phyloP scores from a whole-genome alignment of 176 grass and related monocot species.

The Thinopyrum elongatum region DNA sequence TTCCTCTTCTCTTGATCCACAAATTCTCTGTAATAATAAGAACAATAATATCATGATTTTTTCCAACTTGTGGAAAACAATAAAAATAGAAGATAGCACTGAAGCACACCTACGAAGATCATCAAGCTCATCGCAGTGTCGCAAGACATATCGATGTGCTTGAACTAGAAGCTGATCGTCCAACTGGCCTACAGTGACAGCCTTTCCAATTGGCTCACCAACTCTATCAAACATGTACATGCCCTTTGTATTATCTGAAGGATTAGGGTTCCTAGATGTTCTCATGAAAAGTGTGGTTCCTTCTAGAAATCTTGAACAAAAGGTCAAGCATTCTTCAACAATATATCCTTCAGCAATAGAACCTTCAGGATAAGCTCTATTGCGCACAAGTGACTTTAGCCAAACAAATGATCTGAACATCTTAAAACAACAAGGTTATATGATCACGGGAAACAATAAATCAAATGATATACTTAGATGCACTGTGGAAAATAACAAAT shows the following conservation, averaged over 20 bases:
- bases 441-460: too few relatives aligned
- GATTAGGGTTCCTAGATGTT: not conserved
- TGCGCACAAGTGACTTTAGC: slow-evolving; percentile 13
- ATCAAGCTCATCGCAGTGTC: not conserved
- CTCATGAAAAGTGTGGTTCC: not conserved
- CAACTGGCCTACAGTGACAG: not conserved
- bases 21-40: not conserved
- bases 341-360: slow-evolving; percentile 38
- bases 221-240: not conserved
- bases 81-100: not conserved
- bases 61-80: not conserved
- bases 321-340: slow-evolving; percentile 21
- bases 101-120: not conserved
- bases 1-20: not conserved
- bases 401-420: slow-evolving; percentile 5
- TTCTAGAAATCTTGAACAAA: slow-evolving; percentile 29
- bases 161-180: not conserved
- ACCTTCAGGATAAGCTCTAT: slow-evolving; percentile 25
- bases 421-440: not conserved
- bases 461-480: too few relatives aligned
- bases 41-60: not conserved
- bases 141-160: slow-evolving; percentile 10
- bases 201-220: slow-evolving; percentile 13
- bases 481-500: too few relatives aligned
- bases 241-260: not conserved